phyloP scores from a whole-genome alignment of 805 yeast species.

The Candida broadrunensis region DNA sequence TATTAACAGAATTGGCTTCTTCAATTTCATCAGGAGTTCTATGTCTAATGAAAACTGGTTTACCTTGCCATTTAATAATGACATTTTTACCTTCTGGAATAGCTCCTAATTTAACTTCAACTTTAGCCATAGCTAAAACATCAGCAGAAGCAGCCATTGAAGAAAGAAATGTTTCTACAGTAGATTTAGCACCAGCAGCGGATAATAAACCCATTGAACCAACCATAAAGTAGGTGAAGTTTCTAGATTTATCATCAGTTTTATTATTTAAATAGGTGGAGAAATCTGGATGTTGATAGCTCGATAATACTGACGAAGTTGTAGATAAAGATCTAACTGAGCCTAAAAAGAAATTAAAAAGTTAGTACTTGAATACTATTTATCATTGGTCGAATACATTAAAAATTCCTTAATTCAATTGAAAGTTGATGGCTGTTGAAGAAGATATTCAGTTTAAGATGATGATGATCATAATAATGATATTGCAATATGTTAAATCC shows the following conservation, averaged over 20 bases:
- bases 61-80: slow-evolving; percentile 99
- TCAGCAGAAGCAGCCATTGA: slow-evolving; percentile 98
- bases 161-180: slow-evolving; percentile 88
- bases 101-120: slow-evolving; percentile 89
- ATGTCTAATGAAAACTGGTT: slow-evolving; percentile 99
- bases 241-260: slow-evolving; percentile 66
- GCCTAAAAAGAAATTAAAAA: slow-evolving; percentile 1
- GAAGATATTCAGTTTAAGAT: too few relatives aligned
- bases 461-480: too few relatives aligned
- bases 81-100: slow-evolving; percentile 98
- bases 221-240: slow-evolving; percentile 93
- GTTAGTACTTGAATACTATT: too few relatives aligned
- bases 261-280: slow-evolving; percentile 75
- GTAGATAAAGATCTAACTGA: slow-evolving; percentile 51
- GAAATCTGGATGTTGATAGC: slow-evolving; percentile 90
- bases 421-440: too few relatives aligned
- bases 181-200: slow-evolving; percentile 94
- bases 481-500: too few relatives aligned
- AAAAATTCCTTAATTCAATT: too few relatives aligned
- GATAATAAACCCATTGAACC: slow-evolving; percentile 89
- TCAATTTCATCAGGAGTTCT: slow-evolving; percentile 90
- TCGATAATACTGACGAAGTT: slow-evolving; percentile 57
- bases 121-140: slow-evolving; percentile 98
- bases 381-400: too few relatives aligned
- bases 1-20: slow-evolving; percentile 86